Base-by-base conservation (phyloP, 1,284 basidiomycete genomes). In the Tranzscheliella williamsii region DNA sequence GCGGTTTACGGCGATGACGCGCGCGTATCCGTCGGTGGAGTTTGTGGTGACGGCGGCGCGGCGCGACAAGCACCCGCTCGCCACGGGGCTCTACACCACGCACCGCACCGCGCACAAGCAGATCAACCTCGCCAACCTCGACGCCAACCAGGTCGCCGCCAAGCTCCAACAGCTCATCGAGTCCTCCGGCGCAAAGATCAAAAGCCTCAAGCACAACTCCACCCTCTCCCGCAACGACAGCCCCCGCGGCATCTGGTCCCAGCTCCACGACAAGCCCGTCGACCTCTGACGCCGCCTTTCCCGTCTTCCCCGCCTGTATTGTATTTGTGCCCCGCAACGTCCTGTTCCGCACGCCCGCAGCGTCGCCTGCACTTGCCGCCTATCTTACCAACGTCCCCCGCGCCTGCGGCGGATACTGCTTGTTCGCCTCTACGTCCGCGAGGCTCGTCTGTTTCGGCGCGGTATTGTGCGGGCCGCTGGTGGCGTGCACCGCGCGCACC, bases 181-280 rank as follows among this genome's bases (percentile, higher is more conserved):
- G 35, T 20, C 21, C 4, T 45, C 41, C n/a, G 62, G 62, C 1
- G 18, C 15, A 4, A 52, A 39, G 43, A 34, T 43, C 0, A 61
- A 48, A 42, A 38, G 31, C 16, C 38, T 60, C 33, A 65, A 65
- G 49, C 47, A 49, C 24, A 40, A 34, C 12, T 16, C 32, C 1
- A 52, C 54, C 15, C 32, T 48, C n/a, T 43, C 35, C 9, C 52
- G 12, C n/a, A 26, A 8, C 2, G 46, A 60, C 16, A n/a, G 22
- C 1, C 51, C 49, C 4, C 54, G 62, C n/a, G 62, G 62, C 2
- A 42, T 61, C 21, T 65, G 62, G 62, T 35, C 27, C 21, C 48
- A 51, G 29, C 13, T 61, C 3, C 62, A 65, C 37, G 43, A 26
- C n/a, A n/a, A n/a, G n/a, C n/a, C n/a, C n/a, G n/a, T n/a, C n/a